Conservation (phyloP, 2,329 filamentous ascomycete species). For the Colletotrichum orbiculare region DNA sequence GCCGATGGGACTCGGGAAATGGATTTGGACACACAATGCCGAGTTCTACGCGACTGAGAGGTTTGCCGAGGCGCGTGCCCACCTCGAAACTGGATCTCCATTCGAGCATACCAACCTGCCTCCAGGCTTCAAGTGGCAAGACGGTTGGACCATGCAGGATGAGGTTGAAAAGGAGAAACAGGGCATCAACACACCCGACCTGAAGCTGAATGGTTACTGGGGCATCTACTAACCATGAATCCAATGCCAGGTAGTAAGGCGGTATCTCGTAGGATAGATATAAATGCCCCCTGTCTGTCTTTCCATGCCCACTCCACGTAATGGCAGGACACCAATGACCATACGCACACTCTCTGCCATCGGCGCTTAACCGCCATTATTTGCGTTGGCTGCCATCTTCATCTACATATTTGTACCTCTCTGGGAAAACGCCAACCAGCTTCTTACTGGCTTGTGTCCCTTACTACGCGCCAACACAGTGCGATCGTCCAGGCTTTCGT, state of each 20-base stretch:
- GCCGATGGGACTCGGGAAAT: conserved; percentile 12
- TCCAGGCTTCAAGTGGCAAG: conserved; percentile 4
- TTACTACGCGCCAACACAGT: conserved; percentile 46
- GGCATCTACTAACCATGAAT: conserved; percentile 5
- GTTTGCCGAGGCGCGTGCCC: conserved; percentile 2
- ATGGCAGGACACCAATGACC: conserved; percentile 38
- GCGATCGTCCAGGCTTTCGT: conserved; percentile 60
- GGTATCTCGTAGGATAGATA: background rate
- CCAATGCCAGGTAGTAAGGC: too few relatives aligned
- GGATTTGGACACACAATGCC: conserved; percentile 17
- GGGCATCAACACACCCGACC: conserved; percentile 14
- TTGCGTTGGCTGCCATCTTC: too few relatives aligned
- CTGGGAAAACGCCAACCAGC: too few relatives aligned
- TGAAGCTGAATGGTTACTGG: conserved; percentile 19
- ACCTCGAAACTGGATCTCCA: background rate
- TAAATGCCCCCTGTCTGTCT: background rate
- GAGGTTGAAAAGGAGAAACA: conserved; percentile 22
- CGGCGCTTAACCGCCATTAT: too few relatives aligned
- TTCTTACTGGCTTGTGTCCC: conserved; percentile 44
- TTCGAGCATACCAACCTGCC: conserved; percentile 17
- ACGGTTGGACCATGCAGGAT: conserved; percentile 16
- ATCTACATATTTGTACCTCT: too few relatives aligned
- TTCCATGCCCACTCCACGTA: too few relatives aligned
- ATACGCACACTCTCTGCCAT: too few relatives aligned
- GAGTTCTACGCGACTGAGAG: conserved; percentile 4